Evolutionary conservation across 2,329 filamentous ascomycete species (phyloP).

Genomic region (Paracamarosporium sp.): DNA sequence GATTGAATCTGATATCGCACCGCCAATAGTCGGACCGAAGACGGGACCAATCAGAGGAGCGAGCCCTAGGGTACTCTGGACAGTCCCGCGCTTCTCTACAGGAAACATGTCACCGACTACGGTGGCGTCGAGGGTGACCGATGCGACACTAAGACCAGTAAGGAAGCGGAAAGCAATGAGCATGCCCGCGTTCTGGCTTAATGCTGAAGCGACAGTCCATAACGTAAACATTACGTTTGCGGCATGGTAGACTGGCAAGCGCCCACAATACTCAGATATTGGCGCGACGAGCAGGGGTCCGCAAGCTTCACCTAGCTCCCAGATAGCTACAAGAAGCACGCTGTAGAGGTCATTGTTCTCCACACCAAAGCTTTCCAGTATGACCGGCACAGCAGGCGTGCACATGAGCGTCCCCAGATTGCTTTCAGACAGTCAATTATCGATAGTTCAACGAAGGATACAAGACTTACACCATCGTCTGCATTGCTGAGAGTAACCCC

Average conservation of each 20-base stretch:
- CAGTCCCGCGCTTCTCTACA: conserved; percentile 8
- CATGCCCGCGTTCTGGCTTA: conserved; percentile 59
- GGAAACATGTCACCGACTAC: conserved; percentile 14
- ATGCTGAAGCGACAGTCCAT: conserved; percentile 67
- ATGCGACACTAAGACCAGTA: conserved; percentile 48
- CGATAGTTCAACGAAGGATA: not conserved
- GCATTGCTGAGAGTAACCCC: not conserved
- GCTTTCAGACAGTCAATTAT: not conserved
- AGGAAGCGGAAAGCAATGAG: conserved; percentile 65
- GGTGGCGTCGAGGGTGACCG: conserved; percentile 66
- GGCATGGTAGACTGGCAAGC: conserved; percentile 46
- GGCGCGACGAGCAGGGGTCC: conserved; percentile 27
- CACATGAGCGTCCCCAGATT: conserved; percentile 14
- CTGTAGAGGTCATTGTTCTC: conserved; percentile 4
- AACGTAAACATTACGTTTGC: conserved; percentile 65
- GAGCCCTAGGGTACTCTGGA: conserved; percentile 33
- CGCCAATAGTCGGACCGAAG: conserved; percentile 15
- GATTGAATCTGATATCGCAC: conserved; percentile 6
- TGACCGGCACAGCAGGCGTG: conserved; percentile 10
- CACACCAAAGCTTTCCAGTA: conserved; percentile 8
- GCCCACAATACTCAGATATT: conserved; percentile 27
- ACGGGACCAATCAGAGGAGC: conserved; percentile 59
- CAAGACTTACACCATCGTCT: not conserved
- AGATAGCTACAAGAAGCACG: conserved; percentile 17
- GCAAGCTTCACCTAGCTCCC: conserved; percentile 29